Conservation (phyloP, 148 eudicot species). For the Euryodendron excelsum region DNA sequence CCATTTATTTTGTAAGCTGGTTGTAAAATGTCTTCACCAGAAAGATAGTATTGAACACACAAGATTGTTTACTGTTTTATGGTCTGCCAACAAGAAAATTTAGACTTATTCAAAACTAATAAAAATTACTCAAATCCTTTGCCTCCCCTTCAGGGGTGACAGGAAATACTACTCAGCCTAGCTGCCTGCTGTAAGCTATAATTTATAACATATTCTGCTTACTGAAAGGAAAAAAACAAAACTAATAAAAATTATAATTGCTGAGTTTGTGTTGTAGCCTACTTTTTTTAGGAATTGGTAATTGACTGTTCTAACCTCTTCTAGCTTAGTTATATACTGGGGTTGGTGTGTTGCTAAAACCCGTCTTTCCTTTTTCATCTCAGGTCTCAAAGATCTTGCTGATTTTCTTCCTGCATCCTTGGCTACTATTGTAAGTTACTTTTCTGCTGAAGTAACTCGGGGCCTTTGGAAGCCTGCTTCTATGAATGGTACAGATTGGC, state of each 20-base stretch:
- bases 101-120: background rate
- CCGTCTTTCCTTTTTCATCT: constrained; percentile 3
- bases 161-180: too few relatives aligned
- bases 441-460: constrained; percentile 89
- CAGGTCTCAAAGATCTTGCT: constrained; percentile 91
- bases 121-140: background rate
- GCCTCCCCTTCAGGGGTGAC: background rate
- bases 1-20: background rate
- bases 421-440: constrained; percentile 85
- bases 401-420: constrained; percentile 91
- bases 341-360: background rate
- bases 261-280: background rate
- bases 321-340: background rate
- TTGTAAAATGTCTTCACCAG: background rate
- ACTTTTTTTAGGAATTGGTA: background rate
- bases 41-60: background rate
- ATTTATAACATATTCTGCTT: background rate
- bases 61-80: background rate
- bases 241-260: background rate
- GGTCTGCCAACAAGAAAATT: background rate
- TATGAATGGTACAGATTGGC: constrained; percentile 99
- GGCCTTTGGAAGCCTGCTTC: constrained; percentile 94
- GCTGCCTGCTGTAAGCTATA: too few relatives aligned
- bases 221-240: background rate
- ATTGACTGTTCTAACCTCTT: background rate